Conservation (phyloP, 306 rosid species). For the Quillaja saponaria region DNA sequence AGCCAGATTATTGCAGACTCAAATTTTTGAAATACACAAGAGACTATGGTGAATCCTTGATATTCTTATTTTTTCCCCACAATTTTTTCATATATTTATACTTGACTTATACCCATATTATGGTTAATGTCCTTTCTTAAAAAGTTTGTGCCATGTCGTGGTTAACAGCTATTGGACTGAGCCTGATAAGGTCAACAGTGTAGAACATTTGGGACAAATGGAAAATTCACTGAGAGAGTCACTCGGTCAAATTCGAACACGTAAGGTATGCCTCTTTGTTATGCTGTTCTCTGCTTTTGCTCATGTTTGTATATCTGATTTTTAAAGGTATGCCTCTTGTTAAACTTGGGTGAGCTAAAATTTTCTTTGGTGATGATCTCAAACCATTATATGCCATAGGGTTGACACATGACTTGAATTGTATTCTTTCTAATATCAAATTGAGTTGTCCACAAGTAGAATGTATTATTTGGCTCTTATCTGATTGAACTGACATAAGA, state of each 20-base stretch:
- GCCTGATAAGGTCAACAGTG: slow-evolving; percentile 61
- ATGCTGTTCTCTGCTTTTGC: neutral
- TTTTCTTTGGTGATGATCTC: too few species aligned
- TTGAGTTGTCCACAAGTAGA: too few species aligned
- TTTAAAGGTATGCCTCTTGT: too few species aligned
- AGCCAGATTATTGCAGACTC: slow-evolving; percentile 48
- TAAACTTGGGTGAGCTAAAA: too few species aligned
- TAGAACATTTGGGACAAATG: slow-evolving; percentile 71
- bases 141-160: slow-evolving; percentile 33
- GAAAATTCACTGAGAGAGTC: slow-evolving; percentile 79
- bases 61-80: neutral
- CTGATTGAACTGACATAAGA: too few species aligned
- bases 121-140: slow-evolving; percentile 11
- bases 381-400: too few species aligned
- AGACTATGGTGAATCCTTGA: slow-evolving; percentile 60
- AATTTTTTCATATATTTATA: slow-evolving; percentile 1
- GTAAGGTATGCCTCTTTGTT: slow-evolving; percentile 54
- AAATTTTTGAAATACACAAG: slow-evolving; percentile 58
- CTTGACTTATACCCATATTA: neutral
- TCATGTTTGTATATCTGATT: too few species aligned
- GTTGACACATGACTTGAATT: too few species aligned
- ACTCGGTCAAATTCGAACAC: slow-evolving; percentile 57
- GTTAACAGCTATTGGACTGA: slow-evolving; percentile 62
- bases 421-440: too few species aligned
- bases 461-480: too few species aligned